Conservation (phyloP, 768 basidiomycete genomes). For the Termitomyces titanicus region DNA sequence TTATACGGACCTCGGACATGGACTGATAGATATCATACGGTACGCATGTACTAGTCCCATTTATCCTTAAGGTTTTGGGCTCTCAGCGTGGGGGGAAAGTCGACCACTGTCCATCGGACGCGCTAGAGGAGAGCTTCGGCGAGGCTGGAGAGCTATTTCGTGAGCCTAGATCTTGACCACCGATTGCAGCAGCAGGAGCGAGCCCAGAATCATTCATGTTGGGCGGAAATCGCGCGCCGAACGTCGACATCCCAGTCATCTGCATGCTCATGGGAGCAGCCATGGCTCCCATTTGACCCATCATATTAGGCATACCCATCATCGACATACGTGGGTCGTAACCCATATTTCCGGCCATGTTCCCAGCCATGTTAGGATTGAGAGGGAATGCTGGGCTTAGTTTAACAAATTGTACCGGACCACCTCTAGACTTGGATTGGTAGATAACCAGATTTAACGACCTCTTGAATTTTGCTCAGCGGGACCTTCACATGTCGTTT, state of each 20-base stretch:
- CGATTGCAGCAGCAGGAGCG: slow-evolving; percentile 30
- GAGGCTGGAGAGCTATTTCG: slow-evolving; percentile 49
- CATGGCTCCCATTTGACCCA: slow-evolving; percentile 34
- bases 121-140: slow-evolving; percentile 51
- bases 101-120: slow-evolving; percentile 26
- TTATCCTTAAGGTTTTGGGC: slow-evolving; percentile 26
- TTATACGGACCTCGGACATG: no score
- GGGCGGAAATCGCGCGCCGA: slow-evolving; percentile 56
- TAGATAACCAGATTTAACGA: no score
- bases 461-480: no score
- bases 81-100: slow-evolving; percentile 29
- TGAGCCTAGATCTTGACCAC: slow-evolving; percentile 35
- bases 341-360: slow-evolving; percentile 22
- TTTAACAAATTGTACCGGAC: no score
- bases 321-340: slow-evolving; percentile 82
- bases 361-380: slow-evolving; percentile 55
- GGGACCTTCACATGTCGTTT: no score
- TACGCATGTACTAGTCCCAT: no score
- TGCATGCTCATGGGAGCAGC: slow-evolving; percentile 40
- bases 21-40: no score
- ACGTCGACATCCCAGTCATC: slow-evolving; percentile 60
- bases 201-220: slow-evolving; percentile 30
- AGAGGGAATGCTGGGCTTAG: no score
- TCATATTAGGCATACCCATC: slow-evolving; percentile 76
- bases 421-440: no score